Evolutionary conservation across 805 yeast genomes (phyloP), one percentile per base, ranked within the genome.

Genomic region (Saccharomycopsis fermentans): DNA sequence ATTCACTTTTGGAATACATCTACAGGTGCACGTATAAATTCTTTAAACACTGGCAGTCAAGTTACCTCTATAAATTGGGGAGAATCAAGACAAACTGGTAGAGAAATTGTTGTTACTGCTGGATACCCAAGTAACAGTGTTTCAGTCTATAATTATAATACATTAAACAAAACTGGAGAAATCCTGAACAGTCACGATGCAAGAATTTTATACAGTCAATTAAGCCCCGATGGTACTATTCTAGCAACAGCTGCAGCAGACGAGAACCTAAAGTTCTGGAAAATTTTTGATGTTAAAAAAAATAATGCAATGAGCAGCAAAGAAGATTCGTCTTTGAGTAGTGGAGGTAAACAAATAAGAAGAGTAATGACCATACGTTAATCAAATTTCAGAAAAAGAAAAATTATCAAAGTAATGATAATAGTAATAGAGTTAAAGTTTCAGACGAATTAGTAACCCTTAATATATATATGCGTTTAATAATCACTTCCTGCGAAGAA

Each of bases 21-120:
- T 19, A 88, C 95, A 0, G 99, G 98, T 1, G 82, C 91, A 1
- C 75, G 96, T 61, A 82, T 88, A 37, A 89, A 90, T 64, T 80
- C 94, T 9, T 86, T 92, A 24, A 94, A 90, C 64, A 87, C 97
- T 0, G 96, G 92, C 5, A 86, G 96, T 0, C 99, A 94, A 71
- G 94, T 94, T 4, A 85, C 96, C n/a, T 87, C 97, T 16, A 76
- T 94, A 61, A 83, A 84, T 65, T 94, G 99, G 99, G 95, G 96
- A 0, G 83, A 81, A 63, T 79, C 87, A 3, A 72, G 79, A 54
- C 86, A 86, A 0, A 81, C 82, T n/a, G 87, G 87, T 0, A 72
- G 62, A 66, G 99, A 94, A 71, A 82, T 94, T 53, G 96, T 87
- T 1, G 92, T 96, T 8, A 86, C 97, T 5, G 96, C 94, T 67